Evolutionary conservation across 2,329 filamentous ascomycete genomes (phyloP).

Genomic region (Aspergillus quadrilineatus): DNA sequence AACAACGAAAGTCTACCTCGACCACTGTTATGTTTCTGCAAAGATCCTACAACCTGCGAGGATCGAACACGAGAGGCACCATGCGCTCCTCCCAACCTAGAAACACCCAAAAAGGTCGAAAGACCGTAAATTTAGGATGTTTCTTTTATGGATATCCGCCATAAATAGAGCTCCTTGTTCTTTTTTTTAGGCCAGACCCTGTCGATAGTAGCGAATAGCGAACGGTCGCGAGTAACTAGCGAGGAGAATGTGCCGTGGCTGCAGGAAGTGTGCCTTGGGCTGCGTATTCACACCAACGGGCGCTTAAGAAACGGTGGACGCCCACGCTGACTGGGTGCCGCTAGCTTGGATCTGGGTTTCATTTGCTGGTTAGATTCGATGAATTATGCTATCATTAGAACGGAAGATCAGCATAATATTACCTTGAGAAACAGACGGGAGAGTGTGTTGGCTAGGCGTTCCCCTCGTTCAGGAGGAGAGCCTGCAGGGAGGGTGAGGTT

Average conservation of each 20-base stretch:
- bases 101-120: no score
- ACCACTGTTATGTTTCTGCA: no score
- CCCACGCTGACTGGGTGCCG: slow-evolving; percentile 7
- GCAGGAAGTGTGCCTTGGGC: slow-evolving; percentile 9
- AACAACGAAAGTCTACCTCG: no score
- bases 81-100: no score
- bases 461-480: neutral
- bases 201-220: neutral
- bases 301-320: slow-evolving; percentile 5
- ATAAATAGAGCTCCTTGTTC: no score
- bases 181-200: neutral
- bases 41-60: no score
- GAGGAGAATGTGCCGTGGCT: slow-evolving; percentile 12
- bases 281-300: slow-evolving; percentile 7
- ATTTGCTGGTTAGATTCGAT: slow-evolving; percentile 5
- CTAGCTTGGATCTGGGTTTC: neutral
- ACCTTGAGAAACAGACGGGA: neutral
- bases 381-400: slow-evolving; percentile 21
- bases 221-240: slow-evolving; percentile 3
- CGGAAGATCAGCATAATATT: slow-evolving; percentile 3
- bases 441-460: neutral
- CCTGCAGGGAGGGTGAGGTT: neutral
- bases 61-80: no score
- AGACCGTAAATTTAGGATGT: no score
- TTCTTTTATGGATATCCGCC: no score